Conservation (phyloP, 2,329 filamentous ascomycete species). For the Monilinia aucupariae region DNA sequence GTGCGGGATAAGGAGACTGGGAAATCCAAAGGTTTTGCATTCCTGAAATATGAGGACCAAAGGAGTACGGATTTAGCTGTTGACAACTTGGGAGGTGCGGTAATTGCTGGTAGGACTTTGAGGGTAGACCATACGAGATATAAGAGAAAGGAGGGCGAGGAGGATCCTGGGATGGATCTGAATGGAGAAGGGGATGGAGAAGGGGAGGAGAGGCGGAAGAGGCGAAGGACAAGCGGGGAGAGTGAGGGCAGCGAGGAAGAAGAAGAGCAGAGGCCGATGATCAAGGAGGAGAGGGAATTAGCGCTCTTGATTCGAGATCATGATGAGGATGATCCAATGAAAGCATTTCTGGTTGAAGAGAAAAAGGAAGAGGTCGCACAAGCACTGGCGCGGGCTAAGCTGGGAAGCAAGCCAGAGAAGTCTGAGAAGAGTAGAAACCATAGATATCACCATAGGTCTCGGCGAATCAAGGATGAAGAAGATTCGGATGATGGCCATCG, state of each 20-base stretch:
- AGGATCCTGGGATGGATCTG: conserved; percentile 41
- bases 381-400: conserved; percentile 54
- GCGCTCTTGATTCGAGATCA: conserved; percentile 69
- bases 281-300: conserved; percentile 79
- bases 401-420: conserved; percentile 24
- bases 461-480: conserved; percentile 19
- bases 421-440: conserved; percentile 25
- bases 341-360: conserved; percentile 78
- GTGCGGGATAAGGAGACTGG: conserved; percentile 93
- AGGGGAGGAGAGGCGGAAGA: conserved; percentile 43
- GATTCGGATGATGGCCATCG: conserved; percentile 18
- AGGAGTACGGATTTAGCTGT: conserved; percentile 92
- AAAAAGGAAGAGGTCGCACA: conserved; percentile 83
- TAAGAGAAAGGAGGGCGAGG: conserved; percentile 69
- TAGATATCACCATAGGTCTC: conserved; percentile 29
- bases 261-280: conserved; percentile 50
- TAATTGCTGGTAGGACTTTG: conserved; percentile 71
- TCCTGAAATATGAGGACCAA: conserved; percentile 98
- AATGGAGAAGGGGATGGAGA: conserved; percentile 32
- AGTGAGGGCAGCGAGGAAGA: conserved; percentile 35
- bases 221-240: conserved; percentile 28
- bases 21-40: conserved; percentile 90
- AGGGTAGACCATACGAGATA: conserved; percentile 92
- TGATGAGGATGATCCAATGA: conserved; percentile 98
- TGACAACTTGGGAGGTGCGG: conserved; percentile 86